Conservation (phyloP, 805 yeast genomes). For the Kazachstania martiniae region DNA sequence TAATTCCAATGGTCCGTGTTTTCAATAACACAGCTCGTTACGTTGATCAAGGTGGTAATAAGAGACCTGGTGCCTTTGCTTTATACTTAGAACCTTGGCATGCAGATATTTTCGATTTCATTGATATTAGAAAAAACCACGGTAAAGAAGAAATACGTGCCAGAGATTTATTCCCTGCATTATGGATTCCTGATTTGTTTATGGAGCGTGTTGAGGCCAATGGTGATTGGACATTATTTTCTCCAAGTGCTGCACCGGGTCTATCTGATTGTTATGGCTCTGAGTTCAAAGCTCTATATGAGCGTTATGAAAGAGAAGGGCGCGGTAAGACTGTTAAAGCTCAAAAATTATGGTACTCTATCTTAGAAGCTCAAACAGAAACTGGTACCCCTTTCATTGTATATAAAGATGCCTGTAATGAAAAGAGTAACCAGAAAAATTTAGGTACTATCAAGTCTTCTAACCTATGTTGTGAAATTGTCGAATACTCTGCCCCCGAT, state of each 20-base stretch:
- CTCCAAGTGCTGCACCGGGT: slow-evolving; percentile 83
- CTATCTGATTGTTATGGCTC: slow-evolving; percentile 72
- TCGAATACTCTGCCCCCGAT: slow-evolving; percentile 77
- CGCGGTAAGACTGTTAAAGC: slow-evolving; percentile 60
- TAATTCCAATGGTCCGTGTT: slow-evolving; percentile 88
- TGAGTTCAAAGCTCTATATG: slow-evolving; percentile 61
- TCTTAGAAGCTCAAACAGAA: slow-evolving; percentile 84
- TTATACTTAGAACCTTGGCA: slow-evolving; percentile 95
- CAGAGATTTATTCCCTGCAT: slow-evolving; percentile 78
- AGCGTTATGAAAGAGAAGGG: slow-evolving; percentile 57
- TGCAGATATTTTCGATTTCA: slow-evolving; percentile 72
- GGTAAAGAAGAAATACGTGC: slow-evolving; percentile 92
- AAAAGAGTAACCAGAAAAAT: slow-evolving; percentile 80
- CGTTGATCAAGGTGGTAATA: slow-evolving; percentile 96
- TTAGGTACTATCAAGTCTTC: slow-evolving; percentile 87
- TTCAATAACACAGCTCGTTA: slow-evolving; percentile 91
- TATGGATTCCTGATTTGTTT: slow-evolving; percentile 90
- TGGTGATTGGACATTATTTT: slow-evolving; percentile 76
- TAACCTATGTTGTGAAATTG: slow-evolving; percentile 85
- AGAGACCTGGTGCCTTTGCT: slow-evolving; percentile 94
- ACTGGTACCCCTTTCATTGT: slow-evolving; percentile 93
- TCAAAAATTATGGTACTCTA: slow-evolving; percentile 79
- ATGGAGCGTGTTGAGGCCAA: slow-evolving; percentile 81
- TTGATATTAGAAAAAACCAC: slow-evolving; percentile 82
- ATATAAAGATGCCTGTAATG: slow-evolving; percentile 83